Conservation (phyloP, 306 rosid genomes). For the Sechiopsis laciniata region DNA sequence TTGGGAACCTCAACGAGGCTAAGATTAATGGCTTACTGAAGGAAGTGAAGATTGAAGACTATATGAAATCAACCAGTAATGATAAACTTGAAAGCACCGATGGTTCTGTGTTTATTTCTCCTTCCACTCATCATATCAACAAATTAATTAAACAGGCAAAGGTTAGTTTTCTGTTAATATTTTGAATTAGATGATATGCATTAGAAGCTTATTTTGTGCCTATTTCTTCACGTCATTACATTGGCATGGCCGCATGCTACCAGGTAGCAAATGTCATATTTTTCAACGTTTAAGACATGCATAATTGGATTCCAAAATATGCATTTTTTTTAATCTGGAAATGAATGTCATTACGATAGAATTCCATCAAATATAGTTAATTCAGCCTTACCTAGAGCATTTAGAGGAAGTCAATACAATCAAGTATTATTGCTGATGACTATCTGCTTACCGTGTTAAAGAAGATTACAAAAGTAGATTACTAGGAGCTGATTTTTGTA, state of each 20-base stretch:
- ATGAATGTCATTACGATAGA: constrained; percentile 1
- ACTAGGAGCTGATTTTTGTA: too few relatives aligned
- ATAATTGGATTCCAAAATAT: constrained; percentile 1
- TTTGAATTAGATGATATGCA: neutral
- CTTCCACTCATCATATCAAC: constrained; percentile 38
- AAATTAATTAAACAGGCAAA: constrained; percentile 46
- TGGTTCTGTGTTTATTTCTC: constrained; percentile 31
- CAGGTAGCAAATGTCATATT: neutral
- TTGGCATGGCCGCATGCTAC: neutral
- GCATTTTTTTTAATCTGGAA: neutral
- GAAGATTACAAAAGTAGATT: neutral
- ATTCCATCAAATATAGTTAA: constrained; percentile 1
- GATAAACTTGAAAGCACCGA: constrained; percentile 41
- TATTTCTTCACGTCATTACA: constrained; percentile 1
- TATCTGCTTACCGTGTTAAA: neutral
- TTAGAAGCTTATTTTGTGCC: constrained; percentile 2
- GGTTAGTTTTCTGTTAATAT: constrained; percentile 32
- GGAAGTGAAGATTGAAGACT: constrained; percentile 45
- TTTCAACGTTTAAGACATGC: neutral
- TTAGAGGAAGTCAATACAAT: constrained; percentile 1
- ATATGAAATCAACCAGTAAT: constrained; percentile 32
- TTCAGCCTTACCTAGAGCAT: constrained; percentile 13
- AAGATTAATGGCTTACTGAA: constrained; percentile 40
- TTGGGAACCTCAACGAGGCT: constrained; percentile 45
- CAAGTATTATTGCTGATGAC: neutral